A percentile compares a stretch with the other conserved stretches of the same genome.
Evolutionary conservation across 2,329 filamentous ascomycete genomes (phyloP).

Genomic region (Trichoderma gracile): DNA sequence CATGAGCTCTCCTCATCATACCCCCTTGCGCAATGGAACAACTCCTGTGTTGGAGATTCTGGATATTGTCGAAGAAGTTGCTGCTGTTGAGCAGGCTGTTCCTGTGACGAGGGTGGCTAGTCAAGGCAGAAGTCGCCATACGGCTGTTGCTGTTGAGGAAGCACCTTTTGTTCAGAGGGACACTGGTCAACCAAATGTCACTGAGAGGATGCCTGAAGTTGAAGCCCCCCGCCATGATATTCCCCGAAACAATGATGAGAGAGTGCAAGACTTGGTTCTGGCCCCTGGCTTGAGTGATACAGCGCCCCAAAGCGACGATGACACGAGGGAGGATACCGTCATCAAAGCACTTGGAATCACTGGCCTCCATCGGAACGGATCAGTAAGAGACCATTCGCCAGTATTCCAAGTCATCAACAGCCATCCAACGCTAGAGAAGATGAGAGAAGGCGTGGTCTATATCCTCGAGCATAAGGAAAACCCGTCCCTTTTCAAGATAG

Average conservation of each 20-base stretch:
- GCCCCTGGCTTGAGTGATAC: background rate
- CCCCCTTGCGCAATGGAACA: background rate
- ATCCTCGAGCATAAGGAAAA: background rate
- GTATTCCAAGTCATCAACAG: constrained; percentile 6
- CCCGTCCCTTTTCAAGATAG: background rate
- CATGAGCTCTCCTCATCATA: background rate
- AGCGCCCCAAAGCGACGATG: background rate
- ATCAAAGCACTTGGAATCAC: background rate
- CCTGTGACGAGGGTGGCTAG: background rate
- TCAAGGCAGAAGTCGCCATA: background rate
- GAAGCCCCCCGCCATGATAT: background rate
- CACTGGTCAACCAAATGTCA: background rate
- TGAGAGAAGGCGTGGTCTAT: constrained; percentile 14
- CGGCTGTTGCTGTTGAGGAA: background rate
- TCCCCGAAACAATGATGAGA: background rate
- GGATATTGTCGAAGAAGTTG: background rate
- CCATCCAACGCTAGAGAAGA: background rate
- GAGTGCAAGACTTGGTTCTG: background rate
- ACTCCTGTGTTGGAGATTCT: background rate
- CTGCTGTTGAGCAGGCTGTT: background rate
- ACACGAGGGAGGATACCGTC: background rate
- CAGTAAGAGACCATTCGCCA: constrained; percentile 13
- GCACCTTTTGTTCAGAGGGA: background rate
- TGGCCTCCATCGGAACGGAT: background rate
- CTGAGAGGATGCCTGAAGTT: background rate